phyloP scores from a whole-genome alignment of 306 rosid genomes.

The Luffa aegyptiaca region DNA sequence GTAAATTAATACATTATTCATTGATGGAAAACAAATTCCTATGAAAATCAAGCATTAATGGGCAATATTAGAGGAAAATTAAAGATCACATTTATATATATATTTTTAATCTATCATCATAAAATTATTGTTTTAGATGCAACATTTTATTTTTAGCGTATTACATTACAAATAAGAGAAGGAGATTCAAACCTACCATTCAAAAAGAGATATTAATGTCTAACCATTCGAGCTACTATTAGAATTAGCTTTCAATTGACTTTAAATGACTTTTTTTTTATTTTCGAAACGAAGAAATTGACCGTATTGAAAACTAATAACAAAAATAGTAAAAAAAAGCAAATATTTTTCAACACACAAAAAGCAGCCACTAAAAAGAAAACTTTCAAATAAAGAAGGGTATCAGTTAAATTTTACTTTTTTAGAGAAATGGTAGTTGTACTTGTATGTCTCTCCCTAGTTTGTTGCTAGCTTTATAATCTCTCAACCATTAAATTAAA shows the following conservation, averaged over 20 bases:
- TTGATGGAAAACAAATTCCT: no score
- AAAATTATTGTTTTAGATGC: not conserved
- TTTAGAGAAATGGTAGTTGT: constrained; percentile 21
- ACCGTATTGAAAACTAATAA: not conserved
- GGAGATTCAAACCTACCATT: not conserved
- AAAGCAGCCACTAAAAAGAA: not conserved
- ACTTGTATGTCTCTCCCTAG: constrained; percentile 16
- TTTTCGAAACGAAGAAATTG: not conserved
- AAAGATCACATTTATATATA: not conserved
- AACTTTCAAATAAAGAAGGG: not conserved
- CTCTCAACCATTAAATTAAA: constrained; percentile 32
- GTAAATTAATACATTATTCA: no score
- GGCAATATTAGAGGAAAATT: not conserved
- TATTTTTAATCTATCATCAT: not conserved
- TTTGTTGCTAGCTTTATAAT: constrained; percentile 12
- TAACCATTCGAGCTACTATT: not conserved
- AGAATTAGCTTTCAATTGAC: not conserved
- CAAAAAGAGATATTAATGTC: not conserved
- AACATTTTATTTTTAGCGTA: not conserved
- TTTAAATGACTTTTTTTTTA: not conserved
- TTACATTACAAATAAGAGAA: not conserved
- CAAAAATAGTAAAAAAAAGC: not conserved
- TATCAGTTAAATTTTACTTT: not conserved
- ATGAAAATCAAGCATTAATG: no score
- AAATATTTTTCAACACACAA: not conserved